Conservation (phyloP, 305 asterid genomes). For the Solanum aculeatissimum region DNA sequence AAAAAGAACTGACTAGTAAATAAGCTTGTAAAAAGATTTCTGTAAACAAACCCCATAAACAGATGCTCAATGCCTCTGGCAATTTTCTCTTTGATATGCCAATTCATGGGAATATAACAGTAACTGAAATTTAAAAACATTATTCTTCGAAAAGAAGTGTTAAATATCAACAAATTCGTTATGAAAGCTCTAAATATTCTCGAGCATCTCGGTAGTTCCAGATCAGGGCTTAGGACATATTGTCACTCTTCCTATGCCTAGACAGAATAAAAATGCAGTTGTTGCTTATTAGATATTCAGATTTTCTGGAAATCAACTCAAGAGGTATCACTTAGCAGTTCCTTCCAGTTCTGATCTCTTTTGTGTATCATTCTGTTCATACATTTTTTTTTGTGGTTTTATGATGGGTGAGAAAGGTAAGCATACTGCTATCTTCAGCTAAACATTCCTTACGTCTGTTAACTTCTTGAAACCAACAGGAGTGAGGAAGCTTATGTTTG, state of each 20-base stretch:
- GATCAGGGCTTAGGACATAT: background rate
- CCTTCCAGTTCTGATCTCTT: background rate
- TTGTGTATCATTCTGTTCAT: background rate
- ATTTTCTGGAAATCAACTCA: background rate
- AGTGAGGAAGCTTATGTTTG: slow-evolving; percentile 48
- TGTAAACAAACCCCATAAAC: background rate
- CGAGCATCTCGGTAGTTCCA: background rate
- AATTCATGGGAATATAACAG: background rate
- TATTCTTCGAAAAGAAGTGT: background rate
- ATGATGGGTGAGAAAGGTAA: background rate
- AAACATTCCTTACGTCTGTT: background rate
- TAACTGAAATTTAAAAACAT: background rate
- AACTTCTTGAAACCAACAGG: slow-evolving; percentile 35
- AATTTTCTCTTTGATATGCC: background rate
- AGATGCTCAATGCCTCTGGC: background rate
- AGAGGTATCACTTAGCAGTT: background rate
- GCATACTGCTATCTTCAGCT: background rate
- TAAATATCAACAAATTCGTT: background rate
- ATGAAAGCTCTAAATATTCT: background rate
- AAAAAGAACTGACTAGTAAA: background rate
- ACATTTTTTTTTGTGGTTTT: background rate
- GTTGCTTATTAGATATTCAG: background rate
- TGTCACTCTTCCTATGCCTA: background rate
- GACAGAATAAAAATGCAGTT: background rate
- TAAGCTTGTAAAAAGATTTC: background rate